phyloP scores from a whole-genome alignment of 441 rosid genomes.

The Breynia disticha region DNA sequence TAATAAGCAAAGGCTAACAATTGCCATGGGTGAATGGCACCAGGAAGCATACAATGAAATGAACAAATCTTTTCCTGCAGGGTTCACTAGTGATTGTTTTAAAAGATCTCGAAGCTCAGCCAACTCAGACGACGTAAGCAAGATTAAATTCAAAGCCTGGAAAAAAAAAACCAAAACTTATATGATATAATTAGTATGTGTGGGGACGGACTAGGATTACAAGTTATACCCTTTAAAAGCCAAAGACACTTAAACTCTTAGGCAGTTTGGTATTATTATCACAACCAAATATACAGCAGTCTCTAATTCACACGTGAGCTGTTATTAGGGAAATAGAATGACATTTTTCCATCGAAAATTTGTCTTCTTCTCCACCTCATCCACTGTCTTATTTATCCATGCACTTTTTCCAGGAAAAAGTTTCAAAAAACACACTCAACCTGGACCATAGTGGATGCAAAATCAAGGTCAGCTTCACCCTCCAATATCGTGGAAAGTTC shows the following conservation, averaged over 20 bases:
- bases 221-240: not conserved
- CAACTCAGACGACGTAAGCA: conserved; percentile 94
- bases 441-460: conserved; percentile 99
- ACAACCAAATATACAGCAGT: not conserved
- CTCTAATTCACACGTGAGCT: not conserved
- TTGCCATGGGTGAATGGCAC: conserved; percentile 99
- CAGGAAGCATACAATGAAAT: conserved; percentile 93
- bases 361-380: too few species aligned
- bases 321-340: not conserved
- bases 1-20: conserved; percentile 92
- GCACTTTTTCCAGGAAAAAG: too few species aligned
- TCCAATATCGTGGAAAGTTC: conserved; percentile 91
- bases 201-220: too few species aligned
- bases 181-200: too few species aligned
- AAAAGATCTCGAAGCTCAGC: conserved; percentile 74
- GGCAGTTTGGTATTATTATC: not conserved
- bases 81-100: conserved; percentile 71
- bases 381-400: too few species aligned
- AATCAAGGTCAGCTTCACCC: conserved; percentile 95
- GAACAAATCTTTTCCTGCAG: conserved; percentile 80
- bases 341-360: not conserved
- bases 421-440: conserved; percentile 22
- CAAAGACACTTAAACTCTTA: not conserved
- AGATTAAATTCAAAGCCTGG: conserved; percentile 97
- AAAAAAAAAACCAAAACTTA: too few species aligned